phyloP scores from a whole-genome alignment of 306 rosid species.

The Trifolium fragiferum region DNA sequence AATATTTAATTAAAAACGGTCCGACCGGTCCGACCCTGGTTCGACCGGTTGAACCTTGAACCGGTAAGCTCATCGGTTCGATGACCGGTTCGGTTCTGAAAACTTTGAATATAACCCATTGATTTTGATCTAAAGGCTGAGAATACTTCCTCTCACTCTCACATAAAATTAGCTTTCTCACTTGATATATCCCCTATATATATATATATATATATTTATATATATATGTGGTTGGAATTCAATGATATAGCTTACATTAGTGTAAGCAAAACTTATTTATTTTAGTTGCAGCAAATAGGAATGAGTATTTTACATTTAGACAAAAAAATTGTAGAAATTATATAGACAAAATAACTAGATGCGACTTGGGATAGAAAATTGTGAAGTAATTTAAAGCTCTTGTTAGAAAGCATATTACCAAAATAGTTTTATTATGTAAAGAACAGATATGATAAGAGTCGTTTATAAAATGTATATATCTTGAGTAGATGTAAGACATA shows the following conservation, averaged over 20 bases:
- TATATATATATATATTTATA: too few relatives aligned
- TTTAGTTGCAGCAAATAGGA: background rate
- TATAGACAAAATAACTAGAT: background rate
- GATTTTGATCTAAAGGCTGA: too few relatives aligned
- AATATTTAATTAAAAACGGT: too few relatives aligned
- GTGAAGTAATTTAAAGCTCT: background rate
- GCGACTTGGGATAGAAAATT: background rate
- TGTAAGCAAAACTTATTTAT: background rate
- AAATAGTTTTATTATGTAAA: background rate
- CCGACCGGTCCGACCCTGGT: too few relatives aligned
- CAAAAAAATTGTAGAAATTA: background rate
- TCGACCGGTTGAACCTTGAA: too few relatives aligned
- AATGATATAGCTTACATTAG: background rate
- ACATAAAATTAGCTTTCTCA: too few relatives aligned
- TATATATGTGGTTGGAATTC: background rate
- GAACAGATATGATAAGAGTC: background rate
- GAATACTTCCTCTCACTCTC: too few relatives aligned
- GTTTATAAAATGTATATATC: background rate
- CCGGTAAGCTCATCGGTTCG: too few relatives aligned
- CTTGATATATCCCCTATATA: too few relatives aligned
- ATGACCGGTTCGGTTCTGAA: too few relatives aligned
- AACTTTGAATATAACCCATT: too few relatives aligned
- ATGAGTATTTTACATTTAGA: background rate
- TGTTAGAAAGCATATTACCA: background rate
- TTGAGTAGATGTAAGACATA: background rate